Conservation (phyloP, 2,329 filamentous ascomycete genomes). For the Trichoderma simmonsii region DNA sequence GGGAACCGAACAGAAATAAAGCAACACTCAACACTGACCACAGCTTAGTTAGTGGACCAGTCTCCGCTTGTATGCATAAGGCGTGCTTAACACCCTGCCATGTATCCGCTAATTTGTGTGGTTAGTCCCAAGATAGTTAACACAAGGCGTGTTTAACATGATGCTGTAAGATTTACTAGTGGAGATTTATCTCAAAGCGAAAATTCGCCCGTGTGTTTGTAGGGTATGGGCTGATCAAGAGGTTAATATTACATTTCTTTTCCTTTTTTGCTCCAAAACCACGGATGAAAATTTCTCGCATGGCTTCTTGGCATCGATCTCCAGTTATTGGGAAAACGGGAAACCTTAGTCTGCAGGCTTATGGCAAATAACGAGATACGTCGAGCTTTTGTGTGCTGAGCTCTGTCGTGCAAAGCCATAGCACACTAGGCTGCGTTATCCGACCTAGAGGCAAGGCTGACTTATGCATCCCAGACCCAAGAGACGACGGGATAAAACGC, state of each 20-base stretch:
- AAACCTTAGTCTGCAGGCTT: neutral
- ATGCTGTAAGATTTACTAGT: neutral
- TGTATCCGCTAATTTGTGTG: neutral
- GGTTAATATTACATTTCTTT: neutral
- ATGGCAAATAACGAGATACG: neutral
- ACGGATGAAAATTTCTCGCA: neutral
- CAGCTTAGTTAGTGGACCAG: neutral
- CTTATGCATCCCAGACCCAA: too few species aligned
- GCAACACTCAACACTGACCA: neutral
- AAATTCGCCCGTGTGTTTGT: neutral
- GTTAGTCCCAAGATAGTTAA: neutral
- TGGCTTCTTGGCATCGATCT: neutral
- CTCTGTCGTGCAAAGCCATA: too few species aligned
- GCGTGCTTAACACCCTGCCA: neutral
- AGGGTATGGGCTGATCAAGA: neutral
- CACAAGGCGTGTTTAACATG: neutral
- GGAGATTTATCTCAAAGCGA: neutral
- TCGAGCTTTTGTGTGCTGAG: too few species aligned
- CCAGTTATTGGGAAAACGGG: neutral
- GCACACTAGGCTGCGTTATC: too few species aligned
- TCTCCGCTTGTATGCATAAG: neutral
- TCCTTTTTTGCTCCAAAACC: neutral
- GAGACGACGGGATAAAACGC: too few species aligned
- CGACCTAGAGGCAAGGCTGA: too few species aligned
- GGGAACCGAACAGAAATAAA: neutral